phyloP scores from a whole-genome alignment of 139 green algal species.

The Pleodorina starrii region DNA sequence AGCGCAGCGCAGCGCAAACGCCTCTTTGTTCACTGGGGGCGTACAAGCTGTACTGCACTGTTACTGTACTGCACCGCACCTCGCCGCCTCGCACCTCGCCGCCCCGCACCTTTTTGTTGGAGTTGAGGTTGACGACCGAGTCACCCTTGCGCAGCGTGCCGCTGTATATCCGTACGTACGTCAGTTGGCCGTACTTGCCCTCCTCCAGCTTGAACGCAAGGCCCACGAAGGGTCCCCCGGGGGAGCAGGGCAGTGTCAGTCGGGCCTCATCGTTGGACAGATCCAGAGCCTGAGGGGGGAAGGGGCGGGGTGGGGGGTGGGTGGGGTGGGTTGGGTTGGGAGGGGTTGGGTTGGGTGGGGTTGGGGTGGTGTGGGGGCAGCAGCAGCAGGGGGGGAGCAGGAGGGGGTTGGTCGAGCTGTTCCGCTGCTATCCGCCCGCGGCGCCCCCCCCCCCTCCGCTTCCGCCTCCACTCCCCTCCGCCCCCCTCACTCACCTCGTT shows the following conservation, averaged over 20 bases:
- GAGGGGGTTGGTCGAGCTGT: too few relatives aligned
- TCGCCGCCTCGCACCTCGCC: not conserved
- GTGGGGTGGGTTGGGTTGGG: constrained; percentile 72
- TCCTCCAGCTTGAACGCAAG: constrained; percentile 99
- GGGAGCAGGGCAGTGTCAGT: constrained; percentile 72
- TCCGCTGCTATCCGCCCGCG: too few relatives aligned
- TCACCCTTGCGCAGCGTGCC: constrained; percentile 89
- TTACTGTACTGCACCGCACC: too few relatives aligned
- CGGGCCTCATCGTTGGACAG: constrained; percentile 74
- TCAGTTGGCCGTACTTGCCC: constrained; percentile 97
- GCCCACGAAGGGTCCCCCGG: constrained; percentile 70
- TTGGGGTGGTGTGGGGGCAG: not conserved
- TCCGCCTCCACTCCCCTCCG: not conserved
- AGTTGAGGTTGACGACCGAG: constrained; percentile 84
- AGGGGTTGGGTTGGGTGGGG: constrained; percentile 53
- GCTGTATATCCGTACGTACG: constrained; percentile 97
- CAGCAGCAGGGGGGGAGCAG: too few relatives aligned
- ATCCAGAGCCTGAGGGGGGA: constrained; percentile 78
- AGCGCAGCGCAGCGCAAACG: too few relatives aligned
- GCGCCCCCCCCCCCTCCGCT: not conserved
- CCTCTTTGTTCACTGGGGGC: too few relatives aligned
- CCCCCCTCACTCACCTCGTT: constrained; percentile 24
- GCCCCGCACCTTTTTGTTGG: constrained; percentile 71
- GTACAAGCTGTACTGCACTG: too few relatives aligned
- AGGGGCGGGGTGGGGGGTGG: constrained; percentile 70